Percentiles rank a stretch among this genome's conserved stretches.
phyloP scores from a whole-genome alignment of 352 stramenopile genomes.

The Thalassiosira mediterranea region DNA sequence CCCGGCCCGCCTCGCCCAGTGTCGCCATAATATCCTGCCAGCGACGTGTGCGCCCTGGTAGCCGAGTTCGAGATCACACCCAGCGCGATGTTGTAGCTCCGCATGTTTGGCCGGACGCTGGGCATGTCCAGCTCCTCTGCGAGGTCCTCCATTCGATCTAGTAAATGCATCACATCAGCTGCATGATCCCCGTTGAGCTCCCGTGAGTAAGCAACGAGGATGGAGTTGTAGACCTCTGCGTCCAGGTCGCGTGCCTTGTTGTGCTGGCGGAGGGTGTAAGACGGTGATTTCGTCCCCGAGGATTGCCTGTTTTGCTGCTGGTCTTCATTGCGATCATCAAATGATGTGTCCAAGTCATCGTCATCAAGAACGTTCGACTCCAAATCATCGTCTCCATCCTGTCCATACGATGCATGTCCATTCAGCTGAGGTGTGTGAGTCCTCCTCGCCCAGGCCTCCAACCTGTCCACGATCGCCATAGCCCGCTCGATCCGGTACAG shows the following conservation, averaged over 20 bases:
- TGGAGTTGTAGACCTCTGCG: conserved; percentile 58
- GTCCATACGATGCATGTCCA: conserved; percentile 1
- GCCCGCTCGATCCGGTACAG: conserved; percentile 44
- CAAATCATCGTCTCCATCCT: conserved; percentile 5
- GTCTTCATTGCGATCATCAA: conserved; percentile 5
- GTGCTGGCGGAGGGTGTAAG: conserved; percentile 35
- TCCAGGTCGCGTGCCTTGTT: conserved; percentile 57
- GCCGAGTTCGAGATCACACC: conserved; percentile 53
- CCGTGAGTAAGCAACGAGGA: conserved; percentile 42
- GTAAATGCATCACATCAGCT: conserved; percentile 46
- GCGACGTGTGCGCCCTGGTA: conserved; percentile 20
- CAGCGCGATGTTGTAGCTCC: conserved; percentile 52
- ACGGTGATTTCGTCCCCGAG: neutral
- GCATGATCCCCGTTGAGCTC: conserved; percentile 45
- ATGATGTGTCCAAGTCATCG: conserved; percentile 16
- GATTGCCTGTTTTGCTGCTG: neutral
- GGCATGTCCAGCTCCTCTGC: conserved; percentile 58
- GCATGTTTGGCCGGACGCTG: conserved; percentile 49
- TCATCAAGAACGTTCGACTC: conserved; percentile 8
- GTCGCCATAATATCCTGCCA: conserved; percentile 45
- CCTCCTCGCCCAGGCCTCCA: conserved; percentile 49
- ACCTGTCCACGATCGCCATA: conserved; percentile 43
- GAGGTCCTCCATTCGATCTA: conserved; percentile 69
- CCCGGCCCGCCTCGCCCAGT: neutral
- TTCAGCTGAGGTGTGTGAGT: conserved; percentile 12